These are phyloP conservation scores for Suhomyces kilbournensis DNA, from an alignment of 805 yeast species.

Conservation along the genomic window DNA sequence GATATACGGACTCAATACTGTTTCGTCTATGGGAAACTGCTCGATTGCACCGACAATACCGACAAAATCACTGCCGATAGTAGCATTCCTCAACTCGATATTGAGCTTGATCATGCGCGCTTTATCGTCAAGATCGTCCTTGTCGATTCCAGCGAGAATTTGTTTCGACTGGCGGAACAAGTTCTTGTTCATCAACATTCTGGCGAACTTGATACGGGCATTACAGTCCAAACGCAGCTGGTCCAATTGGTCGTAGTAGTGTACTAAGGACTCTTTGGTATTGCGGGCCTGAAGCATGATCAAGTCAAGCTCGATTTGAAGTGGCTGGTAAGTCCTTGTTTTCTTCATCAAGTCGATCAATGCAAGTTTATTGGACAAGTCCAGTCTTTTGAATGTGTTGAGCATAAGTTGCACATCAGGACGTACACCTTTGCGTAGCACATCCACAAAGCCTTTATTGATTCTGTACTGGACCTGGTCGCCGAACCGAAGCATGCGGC, in stretches of 20 bases:
- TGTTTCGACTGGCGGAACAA: conserved; percentile 21
- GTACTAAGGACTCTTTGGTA: conserved; percentile 14
- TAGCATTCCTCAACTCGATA: conserved; percentile 22
- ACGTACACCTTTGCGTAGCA: conserved; percentile 32
- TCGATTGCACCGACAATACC: conserved; percentile 19
- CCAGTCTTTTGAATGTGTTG: conserved; percentile 29
- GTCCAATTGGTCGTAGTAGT: conserved; percentile 13
- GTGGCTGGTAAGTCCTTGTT: conserved; percentile 11
- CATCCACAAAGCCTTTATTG: conserved; percentile 30
- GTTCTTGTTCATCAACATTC: conserved; percentile 30
- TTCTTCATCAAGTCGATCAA: conserved; percentile 21
- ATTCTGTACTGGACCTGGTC: conserved; percentile 30
- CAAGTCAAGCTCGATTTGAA: conserved; percentile 15
- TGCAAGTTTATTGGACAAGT: conserved; percentile 18
- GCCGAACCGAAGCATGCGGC: conserved; percentile 13
- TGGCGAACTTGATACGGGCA: conserved; percentile 25
- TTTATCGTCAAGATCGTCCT: conserved; percentile 24
- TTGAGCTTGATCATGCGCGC: conserved; percentile 25
- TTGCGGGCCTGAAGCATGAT: conserved; percentile 16
- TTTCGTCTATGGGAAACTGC: conserved; percentile 30
- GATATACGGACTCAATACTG: conserved; percentile 32
- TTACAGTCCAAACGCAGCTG: conserved; percentile 18
- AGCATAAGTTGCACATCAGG: conserved; percentile 34
- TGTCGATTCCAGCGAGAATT: conserved; percentile 20
- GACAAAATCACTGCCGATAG: conserved; percentile 16